A percentile compares a stretch with the other conserved stretches of the same genome.
phyloP scores from a whole-genome alignment of 1,284 basidiomycete species.

The Tylopilus microsporus region DNA sequence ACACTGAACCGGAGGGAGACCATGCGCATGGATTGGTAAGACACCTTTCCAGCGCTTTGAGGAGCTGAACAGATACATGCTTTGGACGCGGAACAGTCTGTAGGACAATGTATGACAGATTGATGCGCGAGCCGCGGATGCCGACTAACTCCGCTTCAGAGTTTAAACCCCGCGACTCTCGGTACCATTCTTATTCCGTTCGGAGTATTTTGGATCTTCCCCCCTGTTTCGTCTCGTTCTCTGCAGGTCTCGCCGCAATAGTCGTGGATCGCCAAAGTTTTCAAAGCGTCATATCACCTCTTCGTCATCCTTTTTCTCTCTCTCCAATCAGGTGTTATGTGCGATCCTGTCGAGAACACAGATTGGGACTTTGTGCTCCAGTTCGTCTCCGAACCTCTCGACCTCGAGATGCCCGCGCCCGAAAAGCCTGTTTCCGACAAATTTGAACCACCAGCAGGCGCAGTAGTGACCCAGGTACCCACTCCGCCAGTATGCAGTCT shows the following conservation, averaged over 20 bases:
- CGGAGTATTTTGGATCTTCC: slow-evolving; percentile 1
- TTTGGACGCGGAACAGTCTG: neutral
- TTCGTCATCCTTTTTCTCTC: neutral
- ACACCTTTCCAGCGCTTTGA: neutral
- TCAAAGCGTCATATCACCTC: neutral
- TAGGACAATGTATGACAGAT: neutral
- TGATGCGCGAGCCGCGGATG: slow-evolving; percentile 8
- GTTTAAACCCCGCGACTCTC: slow-evolving; percentile 20
- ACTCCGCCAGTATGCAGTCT: slow-evolving; percentile 57
- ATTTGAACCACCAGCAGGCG: slow-evolving; percentile 19
- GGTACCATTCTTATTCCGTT: slow-evolving; percentile 10
- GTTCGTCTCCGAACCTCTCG: slow-evolving; percentile 55
- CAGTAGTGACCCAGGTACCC: slow-evolving; percentile 45
- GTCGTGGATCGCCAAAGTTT: neutral
- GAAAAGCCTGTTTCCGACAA: slow-evolving; percentile 35
- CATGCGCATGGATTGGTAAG: slow-evolving; percentile 10
- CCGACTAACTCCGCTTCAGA: slow-evolving; percentile 16
- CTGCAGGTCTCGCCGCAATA: neutral
- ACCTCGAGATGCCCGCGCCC: slow-evolving; percentile 35
- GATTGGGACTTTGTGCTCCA: slow-evolving; percentile 63
- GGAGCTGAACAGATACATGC: neutral
- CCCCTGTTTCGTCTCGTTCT: slow-evolving; percentile 22
- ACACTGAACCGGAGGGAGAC: neutral
- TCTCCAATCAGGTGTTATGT: slow-evolving; percentile 17
- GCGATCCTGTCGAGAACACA: slow-evolving; percentile 37